Percentiles rank a stretch among this genome's conserved stretches.
These are phyloP conservation scores for Stereocaulon alpinum DNA, from an alignment of 495 filamentous ascomycete species.

Conservation along the genomic window DNA sequence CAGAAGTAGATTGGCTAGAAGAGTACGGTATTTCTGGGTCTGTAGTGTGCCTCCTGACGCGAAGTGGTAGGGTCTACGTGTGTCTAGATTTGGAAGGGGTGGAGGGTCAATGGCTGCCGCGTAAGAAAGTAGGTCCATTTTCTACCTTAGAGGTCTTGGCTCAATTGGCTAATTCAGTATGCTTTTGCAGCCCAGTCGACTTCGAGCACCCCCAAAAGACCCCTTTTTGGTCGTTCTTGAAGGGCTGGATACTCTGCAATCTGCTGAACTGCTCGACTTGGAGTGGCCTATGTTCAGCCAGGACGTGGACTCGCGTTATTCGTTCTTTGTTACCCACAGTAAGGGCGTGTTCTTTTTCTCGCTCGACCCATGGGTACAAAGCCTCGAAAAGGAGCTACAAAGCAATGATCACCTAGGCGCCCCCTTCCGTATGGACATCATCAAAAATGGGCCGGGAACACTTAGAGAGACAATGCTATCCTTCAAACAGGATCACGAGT, in stretches of 20 bases:
- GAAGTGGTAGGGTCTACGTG: slow-evolving; percentile 60
- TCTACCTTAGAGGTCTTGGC: slow-evolving; percentile 21
- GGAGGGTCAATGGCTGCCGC: slow-evolving; percentile 77
- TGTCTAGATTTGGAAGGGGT: slow-evolving; percentile 73
- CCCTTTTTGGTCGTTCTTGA: slow-evolving; percentile 40
- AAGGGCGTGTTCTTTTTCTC: slow-evolving; percentile 62
- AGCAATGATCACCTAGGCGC: slow-evolving; percentile 53
- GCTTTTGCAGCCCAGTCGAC: neutral
- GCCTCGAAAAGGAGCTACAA: slow-evolving; percentile 65
- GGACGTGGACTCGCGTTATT: slow-evolving; percentile 63
- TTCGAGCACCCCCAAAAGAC: slow-evolving; percentile 29
- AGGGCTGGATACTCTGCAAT: slow-evolving; percentile 50
- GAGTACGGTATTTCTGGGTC: slow-evolving; percentile 59
- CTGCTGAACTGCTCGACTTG: slow-evolving; percentile 37
- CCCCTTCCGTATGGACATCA: slow-evolving; percentile 60
- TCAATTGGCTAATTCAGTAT: neutral
- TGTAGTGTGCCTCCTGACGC: slow-evolving; percentile 65
- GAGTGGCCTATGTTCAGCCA: slow-evolving; percentile 65
- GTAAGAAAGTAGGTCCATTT: slow-evolving; percentile 30
- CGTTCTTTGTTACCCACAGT: slow-evolving; percentile 66
- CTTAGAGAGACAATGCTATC: slow-evolving; percentile 48
- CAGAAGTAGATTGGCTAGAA: slow-evolving; percentile 40
- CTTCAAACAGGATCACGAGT: slow-evolving; percentile 38
- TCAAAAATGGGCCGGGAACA: slow-evolving; percentile 53
- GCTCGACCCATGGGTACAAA: slow-evolving; percentile 61